phyloP scores from a whole-genome alignment of 441 rosid genomes.

The Adansonia madagascariensis region DNA sequence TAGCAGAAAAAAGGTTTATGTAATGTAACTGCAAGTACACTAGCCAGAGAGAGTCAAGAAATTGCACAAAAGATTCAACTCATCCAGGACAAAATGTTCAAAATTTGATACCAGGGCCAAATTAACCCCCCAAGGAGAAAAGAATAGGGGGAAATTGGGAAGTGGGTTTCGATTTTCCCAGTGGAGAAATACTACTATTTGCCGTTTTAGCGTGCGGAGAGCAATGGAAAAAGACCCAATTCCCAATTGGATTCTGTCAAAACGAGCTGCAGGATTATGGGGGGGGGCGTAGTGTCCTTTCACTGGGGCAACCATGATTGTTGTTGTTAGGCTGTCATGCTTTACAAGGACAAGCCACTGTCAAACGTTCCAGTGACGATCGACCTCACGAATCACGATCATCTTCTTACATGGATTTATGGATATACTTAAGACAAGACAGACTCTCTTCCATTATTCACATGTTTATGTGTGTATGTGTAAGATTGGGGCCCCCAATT shows the following conservation, averaged over 20 bases:
- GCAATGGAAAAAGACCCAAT: slow-evolving; percentile 10
- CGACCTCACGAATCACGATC: neutral
- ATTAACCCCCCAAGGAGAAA: neutral
- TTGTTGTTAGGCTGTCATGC: slow-evolving; percentile 32
- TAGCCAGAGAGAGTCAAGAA: neutral
- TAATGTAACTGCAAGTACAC: neutral
- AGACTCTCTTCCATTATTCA: neutral
- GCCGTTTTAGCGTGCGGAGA: slow-evolving; percentile 3
- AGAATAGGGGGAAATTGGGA: neutral
- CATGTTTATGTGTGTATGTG: neutral
- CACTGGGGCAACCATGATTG: slow-evolving; percentile 8
- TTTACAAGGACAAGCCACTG: slow-evolving; percentile 31
- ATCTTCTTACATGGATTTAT: neutral
- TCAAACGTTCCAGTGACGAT: neutral
- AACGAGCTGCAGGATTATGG: neutral
- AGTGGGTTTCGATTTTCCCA: neutral
- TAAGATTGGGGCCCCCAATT: slow-evolving; percentile 17
- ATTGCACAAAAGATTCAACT: neutral
- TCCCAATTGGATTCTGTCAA: slow-evolving; percentile 20
- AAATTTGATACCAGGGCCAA: neutral
- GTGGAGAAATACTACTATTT: neutral
- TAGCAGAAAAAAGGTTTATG: neutral
- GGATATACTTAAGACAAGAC: neutral
- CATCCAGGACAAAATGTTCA: neutral
- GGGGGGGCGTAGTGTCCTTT: neutral